Conservation (phyloP, 2,329 filamentous ascomycete species). For the Verruconis gallopava region DNA sequence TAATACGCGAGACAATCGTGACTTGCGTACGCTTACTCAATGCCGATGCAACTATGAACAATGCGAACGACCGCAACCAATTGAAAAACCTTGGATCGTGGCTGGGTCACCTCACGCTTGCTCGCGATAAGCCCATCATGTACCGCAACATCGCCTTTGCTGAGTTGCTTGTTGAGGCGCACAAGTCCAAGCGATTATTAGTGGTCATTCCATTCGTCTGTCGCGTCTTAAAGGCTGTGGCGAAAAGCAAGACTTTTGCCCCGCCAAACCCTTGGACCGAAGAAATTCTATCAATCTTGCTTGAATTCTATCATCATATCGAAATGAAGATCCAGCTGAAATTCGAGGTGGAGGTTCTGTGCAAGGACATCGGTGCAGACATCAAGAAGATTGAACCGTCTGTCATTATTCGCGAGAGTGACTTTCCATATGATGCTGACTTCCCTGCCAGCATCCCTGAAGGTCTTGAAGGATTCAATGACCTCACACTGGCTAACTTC, state of each 20-base stretch:
- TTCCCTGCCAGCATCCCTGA: constrained; percentile 45
- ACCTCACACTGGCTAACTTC: constrained; percentile 58
- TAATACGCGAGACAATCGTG: constrained; percentile 85
- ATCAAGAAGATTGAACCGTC: constrained; percentile 85
- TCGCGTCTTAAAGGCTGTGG: constrained; percentile 81
- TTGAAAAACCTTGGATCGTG: constrained; percentile 89
- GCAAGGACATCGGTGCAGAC: constrained; percentile 70
- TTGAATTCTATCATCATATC: constrained; percentile 85
- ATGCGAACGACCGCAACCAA: constrained; percentile 70
- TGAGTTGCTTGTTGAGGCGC: constrained; percentile 83
- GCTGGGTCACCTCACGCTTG: constrained; percentile 86
- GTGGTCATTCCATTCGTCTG: constrained; percentile 96
- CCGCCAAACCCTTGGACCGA: constrained; percentile 96
- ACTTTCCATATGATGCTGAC: constrained; percentile 49
- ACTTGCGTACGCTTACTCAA: constrained; percentile 81
- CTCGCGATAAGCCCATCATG: constrained; percentile 87
- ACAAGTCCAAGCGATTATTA: constrained; percentile 80
- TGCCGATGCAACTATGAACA: constrained; percentile 74
- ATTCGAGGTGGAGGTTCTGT: constrained; percentile 96
- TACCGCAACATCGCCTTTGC: constrained; percentile 97
- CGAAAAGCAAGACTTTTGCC: constrained; percentile 69
- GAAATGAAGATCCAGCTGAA: constrained; percentile 94
- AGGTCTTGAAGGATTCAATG: constrained; percentile 68
- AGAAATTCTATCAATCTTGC: constrained; percentile 82
- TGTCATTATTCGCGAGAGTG: constrained; percentile 68